These are phyloP conservation scores for Cicer arietinum DNA, from an alignment of 306 rosid genomes.

Conservation along the genomic window DNA sequence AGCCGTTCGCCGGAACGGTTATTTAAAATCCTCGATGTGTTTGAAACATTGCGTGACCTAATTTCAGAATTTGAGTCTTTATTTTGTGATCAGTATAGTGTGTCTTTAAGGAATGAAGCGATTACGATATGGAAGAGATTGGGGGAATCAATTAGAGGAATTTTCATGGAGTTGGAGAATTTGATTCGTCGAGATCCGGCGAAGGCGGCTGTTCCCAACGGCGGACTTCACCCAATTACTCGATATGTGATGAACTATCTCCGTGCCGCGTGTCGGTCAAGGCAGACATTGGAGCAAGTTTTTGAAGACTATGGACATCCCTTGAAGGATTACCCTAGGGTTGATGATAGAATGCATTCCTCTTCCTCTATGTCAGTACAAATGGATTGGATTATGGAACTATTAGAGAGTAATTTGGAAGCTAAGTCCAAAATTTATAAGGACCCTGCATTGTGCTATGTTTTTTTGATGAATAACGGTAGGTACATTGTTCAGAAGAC, in stretches of 20 bases:
- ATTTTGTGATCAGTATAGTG: conserved; percentile 80
- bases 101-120: conserved; percentile 75
- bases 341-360: conserved; percentile 54
- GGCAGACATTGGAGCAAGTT: conserved; percentile 75
- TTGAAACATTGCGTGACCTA: conserved; percentile 79
- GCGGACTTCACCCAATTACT: conserved; percentile 90
- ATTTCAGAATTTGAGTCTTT: conserved; percentile 70
- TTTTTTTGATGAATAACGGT: conserved; percentile 92
- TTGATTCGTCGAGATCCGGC: conserved; percentile 88
- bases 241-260: conserved; percentile 98
- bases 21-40: conserved; percentile 79
- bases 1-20: conserved; percentile 86
- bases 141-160: conserved; percentile 84
- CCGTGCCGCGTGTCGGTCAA: conserved; percentile 79
- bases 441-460: conserved; percentile 68
- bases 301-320: conserved; percentile 71
- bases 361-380: conserved; percentile 70
- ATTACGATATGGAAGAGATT: conserved; percentile 84
- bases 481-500: conserved; percentile 86
- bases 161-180: conserved; percentile 96
- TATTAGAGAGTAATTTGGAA: conserved; percentile 84
- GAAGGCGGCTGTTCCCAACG: conserved; percentile 78
- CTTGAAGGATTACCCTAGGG: conserved; percentile 55
- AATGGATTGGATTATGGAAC: conserved; percentile 93
- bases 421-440: conserved; percentile 83